A percentile compares a stretch with the other conserved stretches of the same genome.
These are phyloP conservation scores for Atkinsonella texensis DNA, from an alignment of 2,329 filamentous ascomycete genomes.

Conservation along the genomic window DNA sequence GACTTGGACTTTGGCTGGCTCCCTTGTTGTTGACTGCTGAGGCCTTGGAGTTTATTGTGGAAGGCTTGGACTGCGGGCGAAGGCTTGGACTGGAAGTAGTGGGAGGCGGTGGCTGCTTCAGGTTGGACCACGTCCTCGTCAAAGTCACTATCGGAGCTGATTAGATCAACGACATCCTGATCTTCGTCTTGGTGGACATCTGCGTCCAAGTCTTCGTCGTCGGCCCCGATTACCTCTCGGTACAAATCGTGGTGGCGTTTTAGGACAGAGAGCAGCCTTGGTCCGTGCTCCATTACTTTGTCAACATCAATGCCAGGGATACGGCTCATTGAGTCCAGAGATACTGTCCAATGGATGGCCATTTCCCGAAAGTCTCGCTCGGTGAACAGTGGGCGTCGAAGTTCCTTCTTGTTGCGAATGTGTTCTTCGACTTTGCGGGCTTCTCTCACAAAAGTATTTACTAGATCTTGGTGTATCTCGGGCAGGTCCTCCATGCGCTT, in stretches of 20 bases:
- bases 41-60: slow-evolving; percentile 19
- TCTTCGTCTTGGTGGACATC: slow-evolving; percentile 4
- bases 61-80: slow-evolving; percentile 22
- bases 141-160: slow-evolving; percentile 32
- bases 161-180: slow-evolving; percentile 41
- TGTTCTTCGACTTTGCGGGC: slow-evolving; percentile 49
- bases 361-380: slow-evolving; percentile 61
- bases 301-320: slow-evolving; percentile 52
- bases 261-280: slow-evolving; percentile 47
- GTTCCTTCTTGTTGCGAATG: slow-evolving; percentile 45
- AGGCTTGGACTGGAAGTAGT: slow-evolving; percentile 29
- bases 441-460: slow-evolving; percentile 52
- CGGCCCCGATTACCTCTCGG: slow-evolving; percentile 34
- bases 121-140: slow-evolving; percentile 26
- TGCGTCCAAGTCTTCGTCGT: slow-evolving; percentile 12
- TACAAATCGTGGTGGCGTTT: slow-evolving; percentile 34
- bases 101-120: slow-evolving; percentile 30
- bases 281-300: slow-evolving; percentile 51
- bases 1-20: slow-evolving; percentile 15
- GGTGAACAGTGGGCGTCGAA: slow-evolving; percentile 52
- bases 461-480: slow-evolving; percentile 48
- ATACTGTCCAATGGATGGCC: slow-evolving; percentile 56
- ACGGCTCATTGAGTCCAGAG: slow-evolving; percentile 45
- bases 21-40: slow-evolving; percentile 14
- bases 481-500: slow-evolving; percentile 39